A percentile compares a stretch with the other conserved stretches of the same genome.
phyloP scores from a whole-genome alignment of 805 yeast genomes.

The Yamadazyma akitaensis region DNA sequence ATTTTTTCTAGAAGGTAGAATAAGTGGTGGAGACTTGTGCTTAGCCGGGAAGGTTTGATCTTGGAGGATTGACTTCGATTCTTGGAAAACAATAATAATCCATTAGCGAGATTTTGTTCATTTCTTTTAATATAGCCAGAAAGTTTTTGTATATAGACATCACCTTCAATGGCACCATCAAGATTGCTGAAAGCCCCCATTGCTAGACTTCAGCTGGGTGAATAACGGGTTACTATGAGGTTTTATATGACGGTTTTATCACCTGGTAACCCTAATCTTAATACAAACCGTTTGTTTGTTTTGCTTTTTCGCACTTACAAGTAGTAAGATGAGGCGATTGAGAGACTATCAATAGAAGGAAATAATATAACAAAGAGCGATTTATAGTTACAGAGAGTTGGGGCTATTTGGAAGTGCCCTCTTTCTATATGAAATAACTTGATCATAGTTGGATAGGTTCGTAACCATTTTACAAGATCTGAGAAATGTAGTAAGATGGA shows the following conservation, averaged over 20 bases:
- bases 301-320: constrained; percentile 2
- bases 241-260: neutral
- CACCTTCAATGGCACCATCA: constrained; percentile 49
- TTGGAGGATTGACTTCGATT: constrained; percentile 18
- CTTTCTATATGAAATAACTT: too few relatives aligned
- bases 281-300: constrained; percentile 1
- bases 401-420: too few relatives aligned
- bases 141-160: constrained; percentile 52
- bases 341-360: neutral
- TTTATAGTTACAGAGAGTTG: too few relatives aligned
- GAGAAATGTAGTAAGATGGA: too few relatives aligned
- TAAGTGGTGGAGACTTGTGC: constrained; percentile 60
- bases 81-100: constrained; percentile 52
- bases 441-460: too few relatives aligned
- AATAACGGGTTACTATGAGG: neutral
- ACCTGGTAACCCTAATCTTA: neutral
- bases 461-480: too few relatives aligned
- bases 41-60: constrained; percentile 52
- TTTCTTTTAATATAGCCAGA: constrained; percentile 53
- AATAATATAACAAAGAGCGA: neutral
- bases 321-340: neutral
- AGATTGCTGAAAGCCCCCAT: constrained; percentile 32
- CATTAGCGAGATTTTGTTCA: constrained; percentile 58
- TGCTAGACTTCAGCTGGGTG: neutral
- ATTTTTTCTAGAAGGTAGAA: constrained; percentile 59